These are phyloP conservation scores for Talaromyces thailandensis DNA, from an alignment of 495 filamentous ascomycete genomes.

Conservation along the genomic window DNA sequence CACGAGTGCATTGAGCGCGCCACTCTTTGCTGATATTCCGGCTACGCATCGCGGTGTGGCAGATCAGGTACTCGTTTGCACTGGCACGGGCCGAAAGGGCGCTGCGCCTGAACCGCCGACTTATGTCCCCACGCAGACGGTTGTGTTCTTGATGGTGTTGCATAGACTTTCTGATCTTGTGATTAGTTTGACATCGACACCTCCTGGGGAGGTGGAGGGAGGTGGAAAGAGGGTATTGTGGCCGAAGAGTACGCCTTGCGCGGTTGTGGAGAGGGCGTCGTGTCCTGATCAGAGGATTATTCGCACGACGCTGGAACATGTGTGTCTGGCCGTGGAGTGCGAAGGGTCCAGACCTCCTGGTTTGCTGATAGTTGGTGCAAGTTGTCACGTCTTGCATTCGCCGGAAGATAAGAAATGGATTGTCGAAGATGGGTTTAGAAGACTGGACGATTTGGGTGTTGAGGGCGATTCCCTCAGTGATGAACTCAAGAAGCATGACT, in stretches of 20 bases:
- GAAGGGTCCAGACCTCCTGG: slow-evolving; percentile 87
- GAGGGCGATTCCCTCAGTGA: slow-evolving; percentile 14
- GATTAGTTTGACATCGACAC: slow-evolving; percentile 42
- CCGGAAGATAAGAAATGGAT: slow-evolving; percentile 56
- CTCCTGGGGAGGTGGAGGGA: slow-evolving; percentile 11
- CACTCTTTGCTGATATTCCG: slow-evolving; percentile 82
- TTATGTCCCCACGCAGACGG: slow-evolving; percentile 67
- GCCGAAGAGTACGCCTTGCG: slow-evolving; percentile 65
- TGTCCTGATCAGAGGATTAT: slow-evolving; percentile 93
- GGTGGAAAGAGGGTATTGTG: slow-evolving; percentile 23
- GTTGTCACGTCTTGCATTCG: slow-evolving; percentile 67
- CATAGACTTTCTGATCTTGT: slow-evolving; percentile 73
- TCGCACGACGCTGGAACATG: slow-evolving; percentile 69
- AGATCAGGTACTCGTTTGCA: slow-evolving; percentile 89
- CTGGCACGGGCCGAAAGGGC: slow-evolving; percentile 92
- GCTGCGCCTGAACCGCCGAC: slow-evolving; percentile 69
- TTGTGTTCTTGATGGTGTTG: slow-evolving; percentile 93
- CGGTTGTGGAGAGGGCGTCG: slow-evolving; percentile 87
- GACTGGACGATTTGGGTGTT: slow-evolving; percentile 38
- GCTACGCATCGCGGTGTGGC: slow-evolving; percentile 81
- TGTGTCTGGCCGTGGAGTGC: slow-evolving; percentile 76
- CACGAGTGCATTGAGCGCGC: slow-evolving; percentile 77
- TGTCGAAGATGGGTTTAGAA: slow-evolving; percentile 83
- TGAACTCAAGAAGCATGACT: not conserved
- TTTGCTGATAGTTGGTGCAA: slow-evolving; percentile 76